A percentile compares a stretch with the other conserved stretches of the same genome.
Conservation (phyloP, 2,329 filamentous ascomycete species). For the Xenosphaeropsis pyriputrescens region DNA sequence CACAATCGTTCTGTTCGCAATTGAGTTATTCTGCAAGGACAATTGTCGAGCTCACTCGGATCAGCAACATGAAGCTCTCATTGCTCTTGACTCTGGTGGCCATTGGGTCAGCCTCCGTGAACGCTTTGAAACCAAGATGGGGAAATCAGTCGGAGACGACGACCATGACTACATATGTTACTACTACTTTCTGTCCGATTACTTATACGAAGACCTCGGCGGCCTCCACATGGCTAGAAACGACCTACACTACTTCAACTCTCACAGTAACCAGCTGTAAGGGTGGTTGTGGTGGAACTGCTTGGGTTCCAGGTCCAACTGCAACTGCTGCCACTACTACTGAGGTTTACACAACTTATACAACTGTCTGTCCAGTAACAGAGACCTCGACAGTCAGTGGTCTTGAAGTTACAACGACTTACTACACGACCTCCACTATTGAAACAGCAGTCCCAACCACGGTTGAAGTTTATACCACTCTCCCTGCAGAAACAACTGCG, state of each 20-base stretch:
- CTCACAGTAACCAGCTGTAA: conserved; percentile 12
- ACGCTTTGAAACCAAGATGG: conserved; percentile 5
- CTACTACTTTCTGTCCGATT: conserved; percentile 10
- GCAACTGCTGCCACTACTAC: conserved; percentile 6
- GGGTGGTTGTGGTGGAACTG: conserved; percentile 3
- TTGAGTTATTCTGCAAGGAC: background rate
- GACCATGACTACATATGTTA: conserved; percentile 8
- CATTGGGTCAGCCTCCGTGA: conserved; percentile 5
- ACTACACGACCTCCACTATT: conserved; percentile 12
- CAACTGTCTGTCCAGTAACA: conserved; percentile 22
- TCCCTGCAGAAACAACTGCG: conserved; percentile 3
- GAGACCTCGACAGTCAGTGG: conserved; percentile 28
- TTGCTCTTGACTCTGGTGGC: conserved; percentile 13
- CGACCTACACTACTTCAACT: conserved; percentile 12
- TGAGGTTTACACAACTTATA: conserved; percentile 9
- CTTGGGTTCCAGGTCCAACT: conserved; percentile 6
- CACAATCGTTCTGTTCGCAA: conserved; percentile 6
- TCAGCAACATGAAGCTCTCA: conserved; percentile 13
- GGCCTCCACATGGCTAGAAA: conserved; percentile 11
- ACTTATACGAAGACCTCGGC: conserved; percentile 9
- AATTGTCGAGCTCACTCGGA: background rate
- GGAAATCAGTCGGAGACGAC: conserved; percentile 1
- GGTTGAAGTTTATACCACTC: conserved; percentile 1
- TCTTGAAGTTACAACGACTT: conserved; percentile 19
- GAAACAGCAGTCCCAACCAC: conserved; percentile 3